phyloP scores from a whole-genome alignment of 2,329 filamentous ascomycete genomes.

The Xylaria sp. region DNA sequence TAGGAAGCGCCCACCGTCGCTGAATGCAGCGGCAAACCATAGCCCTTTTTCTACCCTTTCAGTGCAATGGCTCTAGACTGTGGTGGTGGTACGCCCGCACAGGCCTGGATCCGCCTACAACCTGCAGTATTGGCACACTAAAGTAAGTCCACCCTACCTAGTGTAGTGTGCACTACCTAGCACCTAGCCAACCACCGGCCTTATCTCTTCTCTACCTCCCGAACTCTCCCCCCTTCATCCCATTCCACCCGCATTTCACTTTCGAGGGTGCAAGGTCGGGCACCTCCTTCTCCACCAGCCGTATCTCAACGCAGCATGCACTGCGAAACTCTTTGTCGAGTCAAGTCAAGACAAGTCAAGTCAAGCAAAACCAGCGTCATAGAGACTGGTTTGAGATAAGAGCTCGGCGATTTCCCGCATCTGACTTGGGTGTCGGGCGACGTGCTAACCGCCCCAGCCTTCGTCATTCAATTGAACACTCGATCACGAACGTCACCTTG shows the following conservation, averaged over 20 bases:
- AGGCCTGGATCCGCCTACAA: not conserved
- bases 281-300: conserved; percentile 35
- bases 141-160: not conserved
- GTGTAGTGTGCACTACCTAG: not conserved
- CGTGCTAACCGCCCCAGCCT: conserved; percentile 3
- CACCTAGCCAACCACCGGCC: conserved; percentile 34
- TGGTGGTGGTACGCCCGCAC: not conserved
- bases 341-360: conserved; percentile 21
- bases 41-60: not conserved
- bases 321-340: conserved; percentile 25
- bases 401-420: conserved; percentile 10
- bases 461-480: conserved; percentile 8
- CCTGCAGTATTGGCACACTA: not conserved
- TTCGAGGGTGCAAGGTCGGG: conserved; percentile 30
- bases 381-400: conserved; percentile 14
- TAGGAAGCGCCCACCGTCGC: not conserved
- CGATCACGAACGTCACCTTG: not conserved
- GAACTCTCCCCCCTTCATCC: conserved; percentile 30
- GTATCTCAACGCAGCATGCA: conserved; percentile 26
- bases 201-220: conserved; percentile 38
- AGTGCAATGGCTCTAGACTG: not conserved
- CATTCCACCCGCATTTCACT: conserved; percentile 39
- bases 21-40: conserved; percentile 9
- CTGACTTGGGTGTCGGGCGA: conserved; percentile 3
- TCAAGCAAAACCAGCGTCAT: conserved; percentile 31